A percentile compares a stretch with the other conserved stretches of the same genome.
Evolutionary conservation across 129 eudicot species (phyloP).

Genomic region (Escallonia rubra): DNA sequence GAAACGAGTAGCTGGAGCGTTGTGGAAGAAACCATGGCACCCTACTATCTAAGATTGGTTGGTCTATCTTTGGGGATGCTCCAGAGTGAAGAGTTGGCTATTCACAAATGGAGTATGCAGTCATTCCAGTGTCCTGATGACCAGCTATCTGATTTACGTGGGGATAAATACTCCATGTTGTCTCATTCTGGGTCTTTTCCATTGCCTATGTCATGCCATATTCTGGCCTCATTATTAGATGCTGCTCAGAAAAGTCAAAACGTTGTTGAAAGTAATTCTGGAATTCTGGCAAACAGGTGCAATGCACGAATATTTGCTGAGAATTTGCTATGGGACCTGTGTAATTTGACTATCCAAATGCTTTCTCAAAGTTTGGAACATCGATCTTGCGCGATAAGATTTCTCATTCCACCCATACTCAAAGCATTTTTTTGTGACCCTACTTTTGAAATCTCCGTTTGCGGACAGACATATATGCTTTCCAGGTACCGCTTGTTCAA

Average conservation of each 20-base stretch:
- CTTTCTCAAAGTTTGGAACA: conserved; percentile 68
- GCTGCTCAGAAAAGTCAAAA: conserved; percentile 39
- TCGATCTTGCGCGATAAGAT: conserved; percentile 62
- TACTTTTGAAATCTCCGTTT: conserved; percentile 47
- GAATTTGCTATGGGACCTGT: conserved; percentile 69
- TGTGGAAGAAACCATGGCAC: conserved; percentile 59
- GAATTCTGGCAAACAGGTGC: conserved; percentile 20
- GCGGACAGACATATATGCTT: conserved; percentile 33
- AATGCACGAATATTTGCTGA: conserved; percentile 31
- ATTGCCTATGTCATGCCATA: conserved; percentile 58
- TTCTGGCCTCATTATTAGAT: conserved; percentile 50
- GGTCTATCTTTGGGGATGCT: conserved; percentile 55
- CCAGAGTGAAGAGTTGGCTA: conserved; percentile 36
- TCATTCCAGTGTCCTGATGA: conserved; percentile 12
- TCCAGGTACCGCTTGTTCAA: conserved; percentile 46
- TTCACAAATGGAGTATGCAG: conserved; percentile 35
- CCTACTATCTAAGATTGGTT: conserved; percentile 56
- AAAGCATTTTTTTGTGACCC: conserved; percentile 36
- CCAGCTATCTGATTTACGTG: conserved; percentile 3
- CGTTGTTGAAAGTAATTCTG: conserved; percentile 15
- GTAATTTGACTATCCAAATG: conserved; percentile 58
- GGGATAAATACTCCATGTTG: conserved; percentile 14
- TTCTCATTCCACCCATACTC: conserved; percentile 66
- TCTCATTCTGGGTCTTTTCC: conserved; percentile 35
- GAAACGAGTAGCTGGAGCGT: conserved; percentile 71